These are phyloP conservation scores for Discostella stelligeroides DNA, from an alignment of 108 stramenopile species.

Conservation along the genomic window DNA sequence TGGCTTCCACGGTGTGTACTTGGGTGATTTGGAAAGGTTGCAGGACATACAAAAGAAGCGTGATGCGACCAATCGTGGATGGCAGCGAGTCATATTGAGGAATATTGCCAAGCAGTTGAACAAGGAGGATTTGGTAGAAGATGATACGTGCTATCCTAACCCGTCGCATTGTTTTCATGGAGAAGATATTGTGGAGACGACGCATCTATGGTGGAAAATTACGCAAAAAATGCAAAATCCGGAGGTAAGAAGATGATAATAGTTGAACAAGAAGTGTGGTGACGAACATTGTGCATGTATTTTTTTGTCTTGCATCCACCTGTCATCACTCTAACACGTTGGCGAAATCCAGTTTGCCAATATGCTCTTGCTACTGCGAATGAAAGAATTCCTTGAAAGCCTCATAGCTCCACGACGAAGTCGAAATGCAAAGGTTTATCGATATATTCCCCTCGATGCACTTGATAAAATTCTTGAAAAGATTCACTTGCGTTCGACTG, in stretches of 20 bases:
- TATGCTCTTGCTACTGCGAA: slow-evolving; percentile 73
- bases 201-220: slow-evolving; percentile 76
- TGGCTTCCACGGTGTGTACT: slow-evolving; percentile 83
- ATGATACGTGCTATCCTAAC: slow-evolving; percentile 36
- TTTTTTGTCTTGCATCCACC: too few species aligned
- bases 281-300: too few species aligned
- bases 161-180: slow-evolving; percentile 6
- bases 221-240: slow-evolving; percentile 69
- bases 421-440: slow-evolving; percentile 19
- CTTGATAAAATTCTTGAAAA: slow-evolving; percentile 76
- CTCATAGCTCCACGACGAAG: slow-evolving; percentile 60
- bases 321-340: too few species aligned
- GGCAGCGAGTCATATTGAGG: slow-evolving; percentile 83
- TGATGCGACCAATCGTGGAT: slow-evolving; percentile 78
- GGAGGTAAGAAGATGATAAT: slow-evolving; percentile 31
- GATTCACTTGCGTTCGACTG: slow-evolving; percentile 77
- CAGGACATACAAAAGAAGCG: slow-evolving; percentile 85
- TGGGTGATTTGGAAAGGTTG: slow-evolving; percentile 84
- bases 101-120: slow-evolving; percentile 69
- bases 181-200: slow-evolving; percentile 66
- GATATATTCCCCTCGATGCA: slow-evolving; percentile 57
- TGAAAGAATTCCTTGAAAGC: slow-evolving; percentile 73
- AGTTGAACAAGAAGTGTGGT: too few species aligned
- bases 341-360: slow-evolving; percentile 49
- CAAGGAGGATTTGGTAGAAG: slow-evolving; percentile 40